A percentile compares a stretch with the other conserved stretches of the same genome.
Evolutionary conservation across 1,284 basidiomycete genomes (phyloP).

Genomic region (Waitea zeae): DNA sequence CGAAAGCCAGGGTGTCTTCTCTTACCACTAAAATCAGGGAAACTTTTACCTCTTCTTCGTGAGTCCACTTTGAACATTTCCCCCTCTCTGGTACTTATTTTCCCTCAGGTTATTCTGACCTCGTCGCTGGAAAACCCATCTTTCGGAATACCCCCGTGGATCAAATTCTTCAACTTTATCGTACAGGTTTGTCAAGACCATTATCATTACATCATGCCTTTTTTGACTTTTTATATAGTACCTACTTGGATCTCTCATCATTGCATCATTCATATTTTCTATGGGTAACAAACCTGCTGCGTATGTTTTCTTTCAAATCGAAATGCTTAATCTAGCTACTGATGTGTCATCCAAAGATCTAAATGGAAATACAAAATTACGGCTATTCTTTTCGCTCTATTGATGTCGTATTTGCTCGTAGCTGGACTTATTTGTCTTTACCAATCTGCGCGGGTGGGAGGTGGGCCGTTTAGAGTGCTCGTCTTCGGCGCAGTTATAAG

Average conservation of each 20-base stretch:
- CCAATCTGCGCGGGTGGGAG: conserved; percentile 45
- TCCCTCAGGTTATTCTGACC: conserved; percentile 61
- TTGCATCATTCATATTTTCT: conserved; percentile 85
- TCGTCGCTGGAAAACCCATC: conserved; percentile 68
- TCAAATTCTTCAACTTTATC: conserved; percentile 67
- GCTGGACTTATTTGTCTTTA: conserved; percentile 64
- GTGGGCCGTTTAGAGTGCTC: conserved; percentile 56
- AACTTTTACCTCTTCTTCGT: conserved; percentile 97
- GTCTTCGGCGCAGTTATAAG: conserved; percentile 76
- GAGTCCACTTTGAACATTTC: conserved; percentile 15
- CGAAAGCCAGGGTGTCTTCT: not conserved
- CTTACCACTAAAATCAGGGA: conserved; percentile 26
- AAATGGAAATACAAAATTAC: conserved; percentile 77
- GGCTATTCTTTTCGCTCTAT: conserved; percentile 57
- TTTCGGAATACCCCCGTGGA: conserved; percentile 51
- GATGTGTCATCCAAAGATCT: too few relatives aligned
- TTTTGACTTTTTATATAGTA: conserved; percentile 32
- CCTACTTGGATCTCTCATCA: conserved; percentile 67
- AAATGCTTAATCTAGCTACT: too few relatives aligned
- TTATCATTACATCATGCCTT: not conserved
- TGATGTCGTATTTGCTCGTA: conserved; percentile 72
- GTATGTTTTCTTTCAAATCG: too few relatives aligned
- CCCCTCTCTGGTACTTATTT: conserved; percentile 5
- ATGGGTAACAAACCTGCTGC: conserved; percentile 94
- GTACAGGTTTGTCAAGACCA: conserved; percentile 56